A percentile compares a stretch with the other conserved stretches of the same genome.
phyloP scores from a whole-genome alignment of 192 early-diverging fungal genomes.

The Backusella sp. region DNA sequence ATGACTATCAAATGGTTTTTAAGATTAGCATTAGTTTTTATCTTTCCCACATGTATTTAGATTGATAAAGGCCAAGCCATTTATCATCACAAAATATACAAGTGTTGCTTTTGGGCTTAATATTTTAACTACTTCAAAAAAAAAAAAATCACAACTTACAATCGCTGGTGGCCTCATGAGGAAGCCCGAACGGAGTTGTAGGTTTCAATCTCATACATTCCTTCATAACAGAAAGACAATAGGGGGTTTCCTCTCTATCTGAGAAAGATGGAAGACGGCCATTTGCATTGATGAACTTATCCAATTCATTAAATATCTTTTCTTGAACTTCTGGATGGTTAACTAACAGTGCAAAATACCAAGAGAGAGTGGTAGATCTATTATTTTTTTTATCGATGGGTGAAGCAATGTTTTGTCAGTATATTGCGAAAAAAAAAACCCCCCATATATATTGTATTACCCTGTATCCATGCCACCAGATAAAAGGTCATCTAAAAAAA shows the following conservation, averaged over 20 bases:
- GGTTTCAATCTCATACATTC: slow-evolving; percentile 24
- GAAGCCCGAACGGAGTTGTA: not conserved
- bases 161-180: slow-evolving; percentile 14
- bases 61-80: not conserved
- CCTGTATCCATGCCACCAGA: slow-evolving; percentile 12
- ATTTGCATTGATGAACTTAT: not conserved
- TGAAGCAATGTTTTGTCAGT: not conserved
- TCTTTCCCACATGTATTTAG: not conserved
- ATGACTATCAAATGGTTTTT: slow-evolving; percentile 1
- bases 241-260: slow-evolving; percentile 13
- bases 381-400: not conserved
- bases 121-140: not conserved
- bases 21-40: not conserved
- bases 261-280: not conserved
- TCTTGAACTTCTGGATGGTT: slow-evolving; percentile 26
- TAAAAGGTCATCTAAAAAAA: slow-evolving; percentile 12
- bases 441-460: not conserved
- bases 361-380: slow-evolving; percentile 14
- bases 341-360: slow-evolving; percentile 9
- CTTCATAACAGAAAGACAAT: slow-evolving; percentile 14
- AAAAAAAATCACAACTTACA: not conserved
- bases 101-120: not conserved
- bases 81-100: not conserved
- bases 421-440: not conserved
- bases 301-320: slow-evolving; percentile 10